A percentile compares a stretch with the other conserved stretches of the same genome.
Conservation (phyloP, 306 rosid species). For the Inga leiocalycina region DNA sequence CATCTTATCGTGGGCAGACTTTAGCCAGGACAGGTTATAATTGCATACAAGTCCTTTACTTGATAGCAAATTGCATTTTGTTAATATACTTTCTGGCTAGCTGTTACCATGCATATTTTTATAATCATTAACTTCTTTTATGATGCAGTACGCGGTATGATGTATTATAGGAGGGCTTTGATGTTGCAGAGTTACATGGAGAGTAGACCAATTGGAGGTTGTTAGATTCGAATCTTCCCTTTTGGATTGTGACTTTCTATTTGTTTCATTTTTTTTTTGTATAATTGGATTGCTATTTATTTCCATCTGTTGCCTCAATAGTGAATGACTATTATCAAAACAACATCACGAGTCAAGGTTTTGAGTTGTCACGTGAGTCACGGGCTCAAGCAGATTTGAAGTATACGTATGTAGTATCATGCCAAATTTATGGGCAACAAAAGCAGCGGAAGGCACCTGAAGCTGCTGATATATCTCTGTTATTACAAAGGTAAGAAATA, state of each 20-base stretch:
- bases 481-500: constrained; percentile 78
- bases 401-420: constrained; percentile 96
- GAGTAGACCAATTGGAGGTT: constrained; percentile 81
- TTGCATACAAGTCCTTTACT: constrained; percentile 10
- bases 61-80: constrained; percentile 14
- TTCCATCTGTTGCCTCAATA: constrained; percentile 36
- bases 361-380: constrained; percentile 79
- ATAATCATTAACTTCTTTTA: constrained; percentile 32
- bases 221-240: constrained; percentile 26
- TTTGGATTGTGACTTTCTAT: constrained; percentile 4
- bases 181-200: constrained; percentile 94
- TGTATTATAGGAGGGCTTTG: constrained; percentile 96
- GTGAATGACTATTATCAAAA: constrained; percentile 64
- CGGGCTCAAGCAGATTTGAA: constrained; percentile 96
- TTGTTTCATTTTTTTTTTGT: constrained; percentile 10
- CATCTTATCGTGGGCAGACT: constrained; percentile 95
- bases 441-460: constrained; percentile 74
- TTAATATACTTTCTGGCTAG: not conserved
- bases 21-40: constrained; percentile 92
- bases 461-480: constrained; percentile 91
- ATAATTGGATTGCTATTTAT: constrained; percentile 24
- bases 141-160: constrained; percentile 95
- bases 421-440: constrained; percentile 99
- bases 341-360: constrained; percentile 68
- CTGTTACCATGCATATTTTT: constrained; percentile 16